Percentiles rank a stretch among this genome's conserved stretches.
phyloP scores from a whole-genome alignment of 306 rosid species.

The Gynostemma pentaphyllum region DNA sequence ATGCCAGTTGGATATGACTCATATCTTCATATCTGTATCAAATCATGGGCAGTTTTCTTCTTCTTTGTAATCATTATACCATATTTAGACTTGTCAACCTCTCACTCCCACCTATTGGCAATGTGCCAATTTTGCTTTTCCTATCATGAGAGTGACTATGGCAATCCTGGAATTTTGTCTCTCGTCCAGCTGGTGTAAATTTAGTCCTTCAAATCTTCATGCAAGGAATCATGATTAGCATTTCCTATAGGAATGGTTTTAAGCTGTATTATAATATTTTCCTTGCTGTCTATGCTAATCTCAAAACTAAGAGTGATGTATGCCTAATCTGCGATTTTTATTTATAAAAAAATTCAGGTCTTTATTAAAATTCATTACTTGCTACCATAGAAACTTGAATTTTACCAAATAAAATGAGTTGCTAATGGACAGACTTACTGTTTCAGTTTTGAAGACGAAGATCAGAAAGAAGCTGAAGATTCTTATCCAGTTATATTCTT shows the following conservation, averaged over 20 bases:
- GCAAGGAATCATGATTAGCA: too few relatives aligned
- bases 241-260: neutral
- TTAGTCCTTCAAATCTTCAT: too few relatives aligned
- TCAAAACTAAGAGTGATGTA: neutral
- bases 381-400: neutral
- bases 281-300: neutral
- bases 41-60: too few relatives aligned
- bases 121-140: too few relatives aligned
- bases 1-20: too few relatives aligned
- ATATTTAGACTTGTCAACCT: too few relatives aligned
- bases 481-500: slow-evolving; percentile 52
- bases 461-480: slow-evolving; percentile 35
- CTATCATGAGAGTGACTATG: too few relatives aligned
- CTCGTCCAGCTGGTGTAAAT: too few relatives aligned
- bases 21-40: too few relatives aligned
- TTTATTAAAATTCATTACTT: neutral
- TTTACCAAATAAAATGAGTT: slow-evolving; percentile 11
- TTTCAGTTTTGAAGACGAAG: slow-evolving; percentile 64
- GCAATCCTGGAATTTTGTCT: too few relatives aligned
- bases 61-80: too few relatives aligned
- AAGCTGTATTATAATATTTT: neutral
- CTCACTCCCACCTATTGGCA: too few relatives aligned
- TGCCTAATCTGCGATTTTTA: neutral
- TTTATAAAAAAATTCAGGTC: neutral
- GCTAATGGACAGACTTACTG: neutral